phyloP scores from a whole-genome alignment of 306 rosid genomes.

The Pterocarpus santalinus region DNA sequence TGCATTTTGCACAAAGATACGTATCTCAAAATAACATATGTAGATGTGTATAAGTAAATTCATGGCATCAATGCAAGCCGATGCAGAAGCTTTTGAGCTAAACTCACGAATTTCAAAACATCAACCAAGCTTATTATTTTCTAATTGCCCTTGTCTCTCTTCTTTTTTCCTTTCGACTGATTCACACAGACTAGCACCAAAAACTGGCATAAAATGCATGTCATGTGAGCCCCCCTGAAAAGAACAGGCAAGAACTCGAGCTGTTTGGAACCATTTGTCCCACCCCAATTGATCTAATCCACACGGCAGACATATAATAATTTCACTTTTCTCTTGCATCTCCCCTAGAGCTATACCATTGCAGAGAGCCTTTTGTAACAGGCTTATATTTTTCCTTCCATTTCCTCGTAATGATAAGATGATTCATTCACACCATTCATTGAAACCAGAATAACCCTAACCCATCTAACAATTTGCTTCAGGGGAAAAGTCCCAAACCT shows the following conservation, averaged over 20 bases:
- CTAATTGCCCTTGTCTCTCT: not conserved
- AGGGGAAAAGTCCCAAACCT: not conserved
- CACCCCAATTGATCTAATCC: not conserved
- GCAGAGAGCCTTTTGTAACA: not conserved
- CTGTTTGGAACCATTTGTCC: not conserved
- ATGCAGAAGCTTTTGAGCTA: slow-evolving; percentile 27
- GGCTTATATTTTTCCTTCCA: not conserved
- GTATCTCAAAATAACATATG: not conserved
- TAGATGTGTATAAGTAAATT: slow-evolving; percentile 7
- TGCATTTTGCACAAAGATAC: slow-evolving; percentile 4
- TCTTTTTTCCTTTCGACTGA: not conserved
- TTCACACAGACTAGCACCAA: not conserved
- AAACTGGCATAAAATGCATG: not conserved
- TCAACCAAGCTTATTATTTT: not conserved
- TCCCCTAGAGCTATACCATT: not conserved
- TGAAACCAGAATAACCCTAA: not conserved
- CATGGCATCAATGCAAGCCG: slow-evolving; percentile 7
- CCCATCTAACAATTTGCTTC: not conserved
- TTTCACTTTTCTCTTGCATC: not conserved
- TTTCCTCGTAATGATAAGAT: no score
- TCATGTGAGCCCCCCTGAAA: not conserved
- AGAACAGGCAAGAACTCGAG: not conserved
- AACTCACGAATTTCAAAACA: slow-evolving; percentile 10
- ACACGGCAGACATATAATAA: slow-evolving; percentile 6
- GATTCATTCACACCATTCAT: not conserved